phyloP scores from a whole-genome alignment of 176 grass and related monocot genomes.

The Rhynchospora breviuscula region DNA sequence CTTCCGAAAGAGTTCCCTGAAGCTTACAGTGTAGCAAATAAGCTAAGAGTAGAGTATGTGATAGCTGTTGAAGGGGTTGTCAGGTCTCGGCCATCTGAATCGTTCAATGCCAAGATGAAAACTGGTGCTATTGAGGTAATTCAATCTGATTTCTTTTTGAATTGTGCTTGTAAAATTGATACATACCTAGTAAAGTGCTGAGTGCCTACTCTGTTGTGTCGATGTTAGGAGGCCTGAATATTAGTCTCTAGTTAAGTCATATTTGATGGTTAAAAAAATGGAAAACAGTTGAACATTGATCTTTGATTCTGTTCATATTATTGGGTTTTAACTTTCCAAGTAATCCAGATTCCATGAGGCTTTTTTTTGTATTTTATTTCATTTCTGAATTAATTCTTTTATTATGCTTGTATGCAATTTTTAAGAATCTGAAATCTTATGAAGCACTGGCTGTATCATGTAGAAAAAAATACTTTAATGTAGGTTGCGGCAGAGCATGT shows the following conservation, averaged over 20 bases:
- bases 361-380: background rate
- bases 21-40: conserved; percentile 58
- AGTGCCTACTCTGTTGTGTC: no score
- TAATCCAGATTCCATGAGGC: background rate
- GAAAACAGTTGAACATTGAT: background rate
- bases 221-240: no score
- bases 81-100: conserved; percentile 42
- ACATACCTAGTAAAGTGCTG: no score
- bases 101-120: conserved; percentile 83
- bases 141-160: background rate
- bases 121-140: conserved; percentile 86
- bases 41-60: conserved; percentile 86
- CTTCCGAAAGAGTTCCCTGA: conserved; percentile 61
- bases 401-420: background rate
- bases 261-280: background rate
- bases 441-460: background rate
- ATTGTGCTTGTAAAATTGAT: background rate
- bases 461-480: background rate
- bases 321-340: background rate
- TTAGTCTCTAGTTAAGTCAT: background rate
- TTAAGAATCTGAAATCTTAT: background rate
- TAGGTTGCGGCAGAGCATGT: conserved; percentile 66
- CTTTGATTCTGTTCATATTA: background rate
- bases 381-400: background rate
- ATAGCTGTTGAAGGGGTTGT: conserved; percentile 73